Evolutionary conservation across 164 flowering plant genomes (phyloP).

Genomic region (Pachysandra terminalis): DNA sequence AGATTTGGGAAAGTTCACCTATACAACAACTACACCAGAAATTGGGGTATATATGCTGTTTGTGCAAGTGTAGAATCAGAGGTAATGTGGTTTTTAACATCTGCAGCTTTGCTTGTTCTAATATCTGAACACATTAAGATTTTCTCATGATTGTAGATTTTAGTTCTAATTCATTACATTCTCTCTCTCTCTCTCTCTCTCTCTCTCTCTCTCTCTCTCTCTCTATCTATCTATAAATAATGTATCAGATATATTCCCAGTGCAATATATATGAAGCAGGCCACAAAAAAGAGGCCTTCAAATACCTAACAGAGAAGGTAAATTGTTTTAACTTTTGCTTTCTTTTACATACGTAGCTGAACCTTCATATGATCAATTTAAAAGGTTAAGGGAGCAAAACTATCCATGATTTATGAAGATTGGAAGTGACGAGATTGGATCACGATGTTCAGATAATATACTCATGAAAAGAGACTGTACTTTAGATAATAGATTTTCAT

Average conservation of each 20-base stretch:
- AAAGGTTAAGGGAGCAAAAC: not conserved
- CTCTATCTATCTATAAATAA: too few species aligned
- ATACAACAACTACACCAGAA: slow-evolving; percentile 79
- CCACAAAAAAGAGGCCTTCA: slow-evolving; percentile 57
- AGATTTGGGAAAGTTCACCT: slow-evolving; percentile 83
- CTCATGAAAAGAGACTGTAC: too few species aligned
- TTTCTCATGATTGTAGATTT: not conserved
- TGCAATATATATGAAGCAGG: slow-evolving; percentile 88
- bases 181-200: not conserved
- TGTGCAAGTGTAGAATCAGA: slow-evolving; percentile 90
- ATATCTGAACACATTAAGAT: not conserved
- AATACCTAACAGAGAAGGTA: slow-evolving; percentile 66
- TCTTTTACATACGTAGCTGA: too few species aligned
- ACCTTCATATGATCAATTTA: too few species aligned
- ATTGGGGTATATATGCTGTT: slow-evolving; percentile 90
- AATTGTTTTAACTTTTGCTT: not conserved
- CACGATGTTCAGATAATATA: not conserved
- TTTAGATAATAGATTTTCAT: not conserved
- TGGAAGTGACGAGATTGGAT: not conserved
- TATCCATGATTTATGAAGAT: not conserved
- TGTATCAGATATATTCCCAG: slow-evolving; percentile 62
- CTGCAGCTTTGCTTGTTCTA: not conserved
- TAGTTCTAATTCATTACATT: not conserved
- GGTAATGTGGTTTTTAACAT: slow-evolving; percentile 29
- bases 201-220: too few species aligned